phyloP scores from a whole-genome alignment of 2,329 filamentous ascomycete genomes.

The Phoma sp. region DNA sequence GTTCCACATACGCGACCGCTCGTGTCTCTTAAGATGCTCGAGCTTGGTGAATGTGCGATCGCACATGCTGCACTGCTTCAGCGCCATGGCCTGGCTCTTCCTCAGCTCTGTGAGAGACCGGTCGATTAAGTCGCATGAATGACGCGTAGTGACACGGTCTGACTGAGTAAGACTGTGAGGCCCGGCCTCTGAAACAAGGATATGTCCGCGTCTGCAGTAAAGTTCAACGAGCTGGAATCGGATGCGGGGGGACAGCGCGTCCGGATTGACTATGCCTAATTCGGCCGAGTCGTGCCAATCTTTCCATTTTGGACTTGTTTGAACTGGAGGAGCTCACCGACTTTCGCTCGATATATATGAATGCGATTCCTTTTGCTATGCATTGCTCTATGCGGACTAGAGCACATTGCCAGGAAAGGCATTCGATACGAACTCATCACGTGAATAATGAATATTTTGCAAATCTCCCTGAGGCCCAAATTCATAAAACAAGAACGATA shows the following conservation, averaged over 20 bases:
- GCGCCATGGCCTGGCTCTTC: constrained; percentile 36
- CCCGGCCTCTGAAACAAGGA: constrained; percentile 12
- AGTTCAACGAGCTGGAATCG: constrained; percentile 10
- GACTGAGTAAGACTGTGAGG: constrained; percentile 9
- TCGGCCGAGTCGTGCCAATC: constrained; percentile 1
- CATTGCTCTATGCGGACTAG: too few relatives aligned
- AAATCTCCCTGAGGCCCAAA: too few relatives aligned
- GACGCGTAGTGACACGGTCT: constrained; percentile 17
- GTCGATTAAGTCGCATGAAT: constrained; percentile 17
- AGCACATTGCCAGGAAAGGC: too few relatives aligned
- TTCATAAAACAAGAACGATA: background rate
- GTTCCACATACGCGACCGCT: constrained; percentile 58
- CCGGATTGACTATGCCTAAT: constrained; percentile 9
- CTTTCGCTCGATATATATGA: too few relatives aligned
- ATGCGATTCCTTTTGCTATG: background rate
- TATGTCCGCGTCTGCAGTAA: constrained; percentile 13
- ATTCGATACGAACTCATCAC: too few relatives aligned
- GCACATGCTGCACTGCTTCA: constrained; percentile 53
- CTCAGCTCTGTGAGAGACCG: constrained; percentile 15
- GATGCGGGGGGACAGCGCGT: constrained; percentile 12
- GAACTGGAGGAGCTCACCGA: background rate
- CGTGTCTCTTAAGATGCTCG: constrained; percentile 62
- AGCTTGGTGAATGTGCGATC: constrained; percentile 62
- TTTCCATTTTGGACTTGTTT: background rate
- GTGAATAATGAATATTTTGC: too few relatives aligned